A percentile compares a stretch with the other conserved stretches of the same genome.
These are phyloP conservation scores for Psilocybe subaeruginosa DNA, from an alignment of 768 basidiomycete genomes.

Conservation along the genomic window DNA sequence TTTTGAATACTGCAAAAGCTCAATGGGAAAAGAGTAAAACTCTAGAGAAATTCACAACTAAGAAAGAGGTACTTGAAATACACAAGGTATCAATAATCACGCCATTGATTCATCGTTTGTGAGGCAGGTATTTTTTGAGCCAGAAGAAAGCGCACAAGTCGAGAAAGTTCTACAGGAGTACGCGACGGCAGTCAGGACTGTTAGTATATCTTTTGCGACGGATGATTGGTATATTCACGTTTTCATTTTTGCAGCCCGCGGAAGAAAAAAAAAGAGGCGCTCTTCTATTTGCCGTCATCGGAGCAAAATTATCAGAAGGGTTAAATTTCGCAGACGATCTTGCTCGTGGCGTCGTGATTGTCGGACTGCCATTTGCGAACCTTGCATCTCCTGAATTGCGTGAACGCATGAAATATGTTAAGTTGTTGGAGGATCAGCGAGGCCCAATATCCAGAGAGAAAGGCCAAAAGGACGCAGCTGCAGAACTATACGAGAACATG, in stretches of 20 bases:
- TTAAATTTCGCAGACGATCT: conserved; percentile 77
- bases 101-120: not conserved
- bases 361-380: conserved; percentile 95
- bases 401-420: conserved; percentile 91
- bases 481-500: conserved; percentile 89
- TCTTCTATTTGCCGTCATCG: conserved; percentile 91
- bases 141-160: conserved; percentile 69
- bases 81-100: too few relatives aligned
- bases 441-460: conserved; percentile 31
- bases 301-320: conserved; percentile 97
- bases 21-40: conserved; percentile 68
- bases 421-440: conserved; percentile 52
- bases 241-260: conserved; percentile 7
- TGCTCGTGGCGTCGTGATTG: conserved; percentile 83
- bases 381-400: conserved; percentile 87
- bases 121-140: conserved; percentile 85
- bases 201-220: not conserved
- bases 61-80: conserved; percentile 66
- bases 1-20: conserved; percentile 67
- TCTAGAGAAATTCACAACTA: conserved; percentile 60
- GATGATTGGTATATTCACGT: not conserved
- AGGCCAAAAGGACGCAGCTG: conserved; percentile 66
- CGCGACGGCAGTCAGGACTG: conserved; percentile 46
- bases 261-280: conserved; percentile 60
- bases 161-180: conserved; percentile 80